Conservation (phyloP, 2,329 filamentous ascomycete species). For the Ascosphaera acerosa region DNA sequence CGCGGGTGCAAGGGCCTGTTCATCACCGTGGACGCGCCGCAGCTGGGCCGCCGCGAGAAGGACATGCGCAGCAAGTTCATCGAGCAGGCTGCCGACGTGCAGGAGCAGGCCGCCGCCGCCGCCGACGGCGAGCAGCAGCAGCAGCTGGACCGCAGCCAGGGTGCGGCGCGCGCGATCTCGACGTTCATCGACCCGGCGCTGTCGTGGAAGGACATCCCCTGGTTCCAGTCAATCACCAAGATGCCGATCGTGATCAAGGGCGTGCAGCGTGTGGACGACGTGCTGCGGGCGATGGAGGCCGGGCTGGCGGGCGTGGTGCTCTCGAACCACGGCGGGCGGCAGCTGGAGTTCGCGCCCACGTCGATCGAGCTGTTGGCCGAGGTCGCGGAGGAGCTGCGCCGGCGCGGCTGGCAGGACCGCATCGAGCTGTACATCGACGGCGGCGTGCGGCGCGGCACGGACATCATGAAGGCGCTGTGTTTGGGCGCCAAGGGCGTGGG, state of each 20-base stretch:
- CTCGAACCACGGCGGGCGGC: slow-evolving; percentile 85
- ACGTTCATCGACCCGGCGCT: slow-evolving; percentile 91
- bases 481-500: slow-evolving; percentile 79
- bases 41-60: slow-evolving; percentile 84
- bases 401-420: slow-evolving; percentile 44
- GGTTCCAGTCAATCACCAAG: slow-evolving; percentile 70
- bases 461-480: slow-evolving; percentile 87
- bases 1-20: slow-evolving; percentile 89
- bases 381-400: slow-evolving; percentile 65
- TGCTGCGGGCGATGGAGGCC: slow-evolving; percentile 56
- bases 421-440: slow-evolving; percentile 85
- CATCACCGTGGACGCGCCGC: slow-evolving; percentile 93
- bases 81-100: slow-evolving; percentile 61
- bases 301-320: slow-evolving; percentile 78
- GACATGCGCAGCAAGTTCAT: slow-evolving; percentile 90
- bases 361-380: slow-evolving; percentile 79
- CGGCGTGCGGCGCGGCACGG: slow-evolving; percentile 67
- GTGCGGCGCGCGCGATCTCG: slow-evolving; percentile 81
- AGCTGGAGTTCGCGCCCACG: slow-evolving; percentile 76
- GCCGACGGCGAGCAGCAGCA: too few species aligned
- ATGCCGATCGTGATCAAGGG: slow-evolving; percentile 96
- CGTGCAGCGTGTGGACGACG: slow-evolving; percentile 87
- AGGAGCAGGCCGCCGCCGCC: slow-evolving; percentile 35
- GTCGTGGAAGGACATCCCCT: slow-evolving; percentile 80
- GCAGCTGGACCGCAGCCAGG: slow-evolving; percentile 79